Evolutionary conservation across 2,329 filamentous ascomycete species (phyloP).

Genomic region (Fusarium illudens): DNA sequence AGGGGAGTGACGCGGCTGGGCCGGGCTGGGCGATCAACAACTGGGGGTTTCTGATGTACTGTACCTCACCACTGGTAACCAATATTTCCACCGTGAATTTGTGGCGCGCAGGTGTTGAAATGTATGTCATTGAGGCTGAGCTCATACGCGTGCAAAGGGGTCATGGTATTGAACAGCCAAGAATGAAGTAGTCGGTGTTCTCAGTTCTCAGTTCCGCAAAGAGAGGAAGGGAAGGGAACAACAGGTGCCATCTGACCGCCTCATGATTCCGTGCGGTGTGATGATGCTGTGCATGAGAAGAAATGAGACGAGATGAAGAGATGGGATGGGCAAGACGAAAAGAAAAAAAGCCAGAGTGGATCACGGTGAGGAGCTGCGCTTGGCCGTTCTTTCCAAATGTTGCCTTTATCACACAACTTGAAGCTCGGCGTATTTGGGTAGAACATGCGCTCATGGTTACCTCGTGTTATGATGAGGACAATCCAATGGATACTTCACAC

Average conservation of each 20-base stretch:
- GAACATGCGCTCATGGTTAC: background rate
- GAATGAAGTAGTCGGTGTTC: background rate
- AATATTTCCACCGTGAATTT: background rate
- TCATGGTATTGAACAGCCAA: background rate
- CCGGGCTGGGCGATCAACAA: constrained; percentile 21
- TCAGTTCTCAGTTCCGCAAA: background rate
- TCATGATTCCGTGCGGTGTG: constrained; percentile 5
- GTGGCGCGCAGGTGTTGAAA: constrained; percentile 6
- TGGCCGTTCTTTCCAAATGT: background rate
- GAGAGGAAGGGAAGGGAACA: background rate
- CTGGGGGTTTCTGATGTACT: constrained; percentile 18
- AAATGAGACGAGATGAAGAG: constrained; percentile 1
- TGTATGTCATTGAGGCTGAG: background rate
- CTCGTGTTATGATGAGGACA: background rate
- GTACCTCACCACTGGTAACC: background rate
- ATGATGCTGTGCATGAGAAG: constrained; percentile 2
- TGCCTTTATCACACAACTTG: background rate
- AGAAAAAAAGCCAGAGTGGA: background rate
- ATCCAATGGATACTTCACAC: background rate
- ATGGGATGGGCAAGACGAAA: background rate
- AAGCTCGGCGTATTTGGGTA: background rate
- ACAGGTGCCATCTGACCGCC: background rate
- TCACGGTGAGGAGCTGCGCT: constrained; percentile 16
- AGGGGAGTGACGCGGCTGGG: constrained; percentile 29
- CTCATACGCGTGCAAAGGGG: background rate